Base-by-base conservation (phyloP, 2,329 filamentous ascomycete genomes). In the Ophiostoma himal-ulmi region DNA sequence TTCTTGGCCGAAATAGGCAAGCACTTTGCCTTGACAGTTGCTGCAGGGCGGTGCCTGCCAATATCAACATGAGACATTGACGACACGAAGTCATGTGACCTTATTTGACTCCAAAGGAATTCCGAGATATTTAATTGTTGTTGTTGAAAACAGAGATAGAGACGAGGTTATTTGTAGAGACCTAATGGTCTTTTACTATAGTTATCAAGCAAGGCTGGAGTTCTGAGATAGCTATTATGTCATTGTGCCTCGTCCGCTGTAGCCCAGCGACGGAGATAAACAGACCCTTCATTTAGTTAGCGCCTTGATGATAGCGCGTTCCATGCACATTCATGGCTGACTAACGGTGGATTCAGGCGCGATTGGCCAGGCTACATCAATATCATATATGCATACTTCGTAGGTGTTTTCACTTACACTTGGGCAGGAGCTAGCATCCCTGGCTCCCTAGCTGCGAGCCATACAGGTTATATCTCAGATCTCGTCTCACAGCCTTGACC, bases 401-500 rank as follows among this genome's bases (percentile, higher is more conserved):
- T 22, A 57, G 20, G n/a, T n/a, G 54, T n/a, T 67, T 10, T 14
- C 64, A 66, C n/a, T 20, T 54, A 48, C 34, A 48, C 14, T 60
- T 36, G 22, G 44, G 30, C 64, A 44, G 30, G 69, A 54, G 22
- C 69, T 70, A n/a, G n/a, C n/a, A 34, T 69, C 48, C 48, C 17
- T 30, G 60, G 37, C 52, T 62, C 48, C 44, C 17, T 30, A 39
- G 48, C 52, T 57, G 52, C 22, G 4, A 22, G 52, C 57, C 57
- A 30, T 65, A 41, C 60, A 57, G 36, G 52, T 36, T 60, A 34
- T 37, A 64, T 54, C 65, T 64, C 65, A 34, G 26, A 64, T 54
- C 65, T 64, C 65, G 52, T 41, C 52, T 67, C 69, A 39, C 37
- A 68, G 66, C 66, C 26, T 68, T 26, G 62, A 37, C 34, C 48